Evolutionary conservation across 495 filamentous ascomycete species (phyloP).

Genomic region (Hypoxylon cercidicola): DNA sequence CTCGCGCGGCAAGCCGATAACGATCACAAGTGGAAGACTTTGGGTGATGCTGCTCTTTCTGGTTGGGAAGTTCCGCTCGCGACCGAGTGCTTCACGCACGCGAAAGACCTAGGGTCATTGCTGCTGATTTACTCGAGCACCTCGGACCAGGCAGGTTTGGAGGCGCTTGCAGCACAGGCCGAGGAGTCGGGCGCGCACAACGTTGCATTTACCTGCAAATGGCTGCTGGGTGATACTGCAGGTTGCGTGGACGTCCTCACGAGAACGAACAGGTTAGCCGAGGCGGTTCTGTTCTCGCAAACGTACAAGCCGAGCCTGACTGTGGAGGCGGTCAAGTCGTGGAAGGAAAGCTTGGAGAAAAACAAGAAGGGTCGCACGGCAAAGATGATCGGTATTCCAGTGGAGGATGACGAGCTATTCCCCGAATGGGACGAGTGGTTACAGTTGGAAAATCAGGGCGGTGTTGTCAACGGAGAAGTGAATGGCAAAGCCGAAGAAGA

Average conservation of each 20-base stretch:
- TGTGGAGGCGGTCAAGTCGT: constrained; percentile 71
- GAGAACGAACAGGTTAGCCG: constrained; percentile 79
- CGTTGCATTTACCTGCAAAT: constrained; percentile 88
- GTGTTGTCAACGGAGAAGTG: constrained; percentile 49
- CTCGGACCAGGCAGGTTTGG: constrained; percentile 76
- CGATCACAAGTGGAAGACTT: constrained; percentile 97
- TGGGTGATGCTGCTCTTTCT: constrained; percentile 88
- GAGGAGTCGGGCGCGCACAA: constrained; percentile 84
- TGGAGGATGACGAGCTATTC: constrained; percentile 90
- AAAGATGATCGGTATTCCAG: constrained; percentile 83
- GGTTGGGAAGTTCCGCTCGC: constrained; percentile 89
- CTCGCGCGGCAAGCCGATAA: constrained; percentile 85
- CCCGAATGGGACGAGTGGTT: constrained; percentile 95
- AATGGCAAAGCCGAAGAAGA: constrained; percentile 55
- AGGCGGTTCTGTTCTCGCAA: constrained; percentile 90
- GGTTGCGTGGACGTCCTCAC: constrained; percentile 83
- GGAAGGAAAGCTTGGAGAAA: constrained; percentile 85
- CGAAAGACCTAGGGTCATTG: constrained; percentile 88
- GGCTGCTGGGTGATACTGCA: constrained; percentile 85
- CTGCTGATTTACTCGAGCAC: constrained; percentile 88
- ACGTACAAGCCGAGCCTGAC: constrained; percentile 91
- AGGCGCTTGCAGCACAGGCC: constrained; percentile 75
- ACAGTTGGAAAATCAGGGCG: constrained; percentile 77
- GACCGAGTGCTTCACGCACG: constrained; percentile 89
- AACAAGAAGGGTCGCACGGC: constrained; percentile 84